Conservation (phyloP, 306 rosid species). For the Acacia confusa region DNA sequence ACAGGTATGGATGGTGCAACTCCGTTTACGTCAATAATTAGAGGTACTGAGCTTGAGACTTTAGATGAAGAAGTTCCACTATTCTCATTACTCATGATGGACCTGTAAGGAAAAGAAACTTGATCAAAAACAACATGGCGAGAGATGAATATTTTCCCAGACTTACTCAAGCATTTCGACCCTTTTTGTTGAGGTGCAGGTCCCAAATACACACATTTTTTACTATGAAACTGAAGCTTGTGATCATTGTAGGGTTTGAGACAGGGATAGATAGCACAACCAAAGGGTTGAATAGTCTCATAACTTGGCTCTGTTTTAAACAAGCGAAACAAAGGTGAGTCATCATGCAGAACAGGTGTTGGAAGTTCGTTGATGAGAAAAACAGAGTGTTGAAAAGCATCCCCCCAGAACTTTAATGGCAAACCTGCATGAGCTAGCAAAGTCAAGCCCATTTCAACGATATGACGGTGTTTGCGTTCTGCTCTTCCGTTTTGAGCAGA, state of each 20-base stretch:
- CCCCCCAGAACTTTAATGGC: background rate
- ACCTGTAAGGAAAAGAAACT: background rate
- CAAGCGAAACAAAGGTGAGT: background rate
- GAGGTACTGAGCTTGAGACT: no score
- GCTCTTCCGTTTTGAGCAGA: background rate
- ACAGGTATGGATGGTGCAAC: no score
- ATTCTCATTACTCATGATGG: no score
- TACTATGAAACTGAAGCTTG: background rate
- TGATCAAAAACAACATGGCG: background rate
- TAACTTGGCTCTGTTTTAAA: background rate
- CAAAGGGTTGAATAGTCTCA: background rate
- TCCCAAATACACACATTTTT: background rate
- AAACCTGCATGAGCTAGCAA: background rate
- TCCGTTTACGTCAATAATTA: no score
- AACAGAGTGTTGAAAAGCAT: background rate
- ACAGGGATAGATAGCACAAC: background rate
- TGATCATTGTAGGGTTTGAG: no score
- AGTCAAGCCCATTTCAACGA: background rate
- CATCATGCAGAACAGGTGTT: background rate
- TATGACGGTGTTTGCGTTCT: background rate
- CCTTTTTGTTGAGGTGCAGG: background rate
- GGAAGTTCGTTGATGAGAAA: background rate
- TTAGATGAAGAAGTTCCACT: no score
- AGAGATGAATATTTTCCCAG: background rate
- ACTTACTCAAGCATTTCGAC: background rate